Percentiles rank a stretch among this genome's conserved stretches.
These are phyloP conservation scores for Nemania serpens DNA, from an alignment of 2,329 filamentous ascomycete genomes.

Conservation along the genomic window DNA sequence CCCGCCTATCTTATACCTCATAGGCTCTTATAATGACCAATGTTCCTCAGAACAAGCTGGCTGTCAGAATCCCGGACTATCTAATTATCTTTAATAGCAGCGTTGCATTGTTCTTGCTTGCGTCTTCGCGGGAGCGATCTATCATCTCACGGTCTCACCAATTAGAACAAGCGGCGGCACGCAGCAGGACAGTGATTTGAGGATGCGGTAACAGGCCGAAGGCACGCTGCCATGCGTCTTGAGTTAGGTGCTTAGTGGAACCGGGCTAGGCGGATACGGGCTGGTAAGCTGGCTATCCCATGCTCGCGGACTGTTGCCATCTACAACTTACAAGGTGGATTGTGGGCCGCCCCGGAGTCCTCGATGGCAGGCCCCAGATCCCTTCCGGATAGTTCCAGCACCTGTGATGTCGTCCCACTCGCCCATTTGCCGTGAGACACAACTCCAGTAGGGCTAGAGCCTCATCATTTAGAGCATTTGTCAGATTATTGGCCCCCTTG, in stretches of 20 bases:
- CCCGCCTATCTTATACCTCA: too few relatives aligned
- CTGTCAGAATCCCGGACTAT: slow-evolving; percentile 9
- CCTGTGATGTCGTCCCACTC: too few relatives aligned
- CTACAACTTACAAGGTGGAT: slow-evolving; percentile 20
- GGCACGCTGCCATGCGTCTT: slow-evolving; percentile 16
- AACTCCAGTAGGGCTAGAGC: too few relatives aligned
- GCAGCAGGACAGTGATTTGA: not conserved
- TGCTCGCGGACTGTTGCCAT: slow-evolving; percentile 40
- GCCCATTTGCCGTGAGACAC: too few relatives aligned
- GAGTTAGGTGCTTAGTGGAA: slow-evolving; percentile 26
- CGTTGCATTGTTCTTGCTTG: slow-evolving; percentile 15
- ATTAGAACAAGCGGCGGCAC: not conserved
- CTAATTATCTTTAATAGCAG: not conserved
- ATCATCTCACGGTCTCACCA: not conserved
- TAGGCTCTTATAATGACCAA: too few relatives aligned
- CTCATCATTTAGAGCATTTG: too few relatives aligned
- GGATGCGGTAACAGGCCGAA: slow-evolving; percentile 2
- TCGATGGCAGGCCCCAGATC: slow-evolving; percentile 23
- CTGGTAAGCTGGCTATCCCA: slow-evolving; percentile 32
- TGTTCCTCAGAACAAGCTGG: too few relatives aligned
- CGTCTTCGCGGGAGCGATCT: not conserved
- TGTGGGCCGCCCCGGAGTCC: slow-evolving; percentile 28
- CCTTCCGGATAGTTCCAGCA: slow-evolving; percentile 18
- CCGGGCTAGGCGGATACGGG: slow-evolving; percentile 28
- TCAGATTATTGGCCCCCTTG: too few relatives aligned